Conservation (phyloP, 2,329 filamentous ascomycete species). For the Penicillium sp. region DNA sequence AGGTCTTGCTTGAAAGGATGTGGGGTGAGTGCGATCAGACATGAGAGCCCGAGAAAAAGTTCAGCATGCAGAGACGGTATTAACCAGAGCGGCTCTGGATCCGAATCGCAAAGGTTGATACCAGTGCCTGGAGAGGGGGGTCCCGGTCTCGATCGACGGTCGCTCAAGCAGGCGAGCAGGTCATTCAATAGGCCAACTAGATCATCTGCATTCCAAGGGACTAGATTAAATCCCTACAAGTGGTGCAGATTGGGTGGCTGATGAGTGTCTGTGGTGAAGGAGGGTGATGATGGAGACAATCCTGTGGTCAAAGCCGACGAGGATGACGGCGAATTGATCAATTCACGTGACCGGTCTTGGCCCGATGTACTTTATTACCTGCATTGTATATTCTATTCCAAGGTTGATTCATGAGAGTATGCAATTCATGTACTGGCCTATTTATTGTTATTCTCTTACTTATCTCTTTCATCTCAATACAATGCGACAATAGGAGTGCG, state of each 20-base stretch:
- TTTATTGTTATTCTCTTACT: background rate
- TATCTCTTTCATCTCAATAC: background rate
- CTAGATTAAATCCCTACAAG: conserved; percentile 13
- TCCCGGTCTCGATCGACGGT: conserved; percentile 33
- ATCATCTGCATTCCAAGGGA: conserved; percentile 35
- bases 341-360: conserved; percentile 10
- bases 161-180: conserved; percentile 35
- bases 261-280: conserved; percentile 17
- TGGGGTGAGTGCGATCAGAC: conserved; percentile 37
- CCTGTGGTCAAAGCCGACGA: conserved; percentile 18
- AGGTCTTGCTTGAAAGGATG: conserved; percentile 38
- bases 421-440: background rate
- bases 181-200: conserved; percentile 32
- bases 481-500: background rate
- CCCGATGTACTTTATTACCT: conserved; percentile 4
- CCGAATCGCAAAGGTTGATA: conserved; percentile 19
- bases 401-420: background rate
- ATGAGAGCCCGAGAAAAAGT: conserved; percentile 28
- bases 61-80: conserved; percentile 14
- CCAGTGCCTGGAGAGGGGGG: conserved; percentile 24
- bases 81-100: conserved; percentile 16
- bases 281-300: conserved; percentile 17
- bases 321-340: conserved; percentile 12
- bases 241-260: conserved; percentile 13
- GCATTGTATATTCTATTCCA: background rate